phyloP scores from a whole-genome alignment of 1,284 basidiomycete genomes.

The Irpex rosettiformis region DNA sequence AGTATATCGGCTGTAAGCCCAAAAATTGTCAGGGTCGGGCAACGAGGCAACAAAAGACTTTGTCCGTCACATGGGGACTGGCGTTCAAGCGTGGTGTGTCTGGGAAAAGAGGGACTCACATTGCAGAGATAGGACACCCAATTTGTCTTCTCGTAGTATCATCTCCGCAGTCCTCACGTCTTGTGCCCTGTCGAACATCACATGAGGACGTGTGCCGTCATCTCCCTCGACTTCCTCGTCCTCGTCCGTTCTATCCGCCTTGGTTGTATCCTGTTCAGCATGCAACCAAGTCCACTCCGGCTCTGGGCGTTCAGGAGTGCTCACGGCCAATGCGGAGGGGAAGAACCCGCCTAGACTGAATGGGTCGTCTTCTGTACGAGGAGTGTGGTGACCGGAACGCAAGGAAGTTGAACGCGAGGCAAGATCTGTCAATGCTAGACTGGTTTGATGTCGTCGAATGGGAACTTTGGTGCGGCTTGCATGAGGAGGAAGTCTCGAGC shows the following conservation, averaged over 20 bases:
- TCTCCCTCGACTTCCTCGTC: constrained; percentile 17
- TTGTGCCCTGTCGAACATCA: constrained; percentile 21
- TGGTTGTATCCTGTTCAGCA: constrained; percentile 21
- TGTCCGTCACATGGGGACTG: constrained; percentile 2
- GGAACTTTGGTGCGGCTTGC: constrained; percentile 12
- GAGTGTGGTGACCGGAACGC: constrained; percentile 17
- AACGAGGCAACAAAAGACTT: not conserved
- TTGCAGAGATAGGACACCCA: constrained; percentile 43
- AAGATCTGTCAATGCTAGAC: constrained; percentile 12
- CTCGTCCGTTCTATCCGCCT: constrained; percentile 6
- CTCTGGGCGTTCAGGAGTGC: constrained; percentile 10
- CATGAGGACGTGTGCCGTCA: constrained; percentile 16
- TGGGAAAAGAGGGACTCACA: constrained; percentile 1
- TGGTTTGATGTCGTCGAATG: constrained; percentile 22
- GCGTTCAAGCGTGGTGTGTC: not conserved
- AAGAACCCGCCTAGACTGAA: constrained; percentile 51
- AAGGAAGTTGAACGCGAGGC: not conserved
- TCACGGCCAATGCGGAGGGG: constrained; percentile 32
- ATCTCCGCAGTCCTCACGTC: constrained; percentile 28
- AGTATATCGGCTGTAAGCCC: constrained; percentile 19
- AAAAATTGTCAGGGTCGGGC: constrained; percentile 4
- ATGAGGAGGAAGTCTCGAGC: not conserved
- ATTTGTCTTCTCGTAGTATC: constrained; percentile 45
- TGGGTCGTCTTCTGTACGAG: constrained; percentile 35
- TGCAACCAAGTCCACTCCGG: constrained; percentile 40